Percentiles rank a stretch among this genome's conserved stretches.
Conservation (phyloP, 164 flowering plant species). For the Liquidambar formosana region DNA sequence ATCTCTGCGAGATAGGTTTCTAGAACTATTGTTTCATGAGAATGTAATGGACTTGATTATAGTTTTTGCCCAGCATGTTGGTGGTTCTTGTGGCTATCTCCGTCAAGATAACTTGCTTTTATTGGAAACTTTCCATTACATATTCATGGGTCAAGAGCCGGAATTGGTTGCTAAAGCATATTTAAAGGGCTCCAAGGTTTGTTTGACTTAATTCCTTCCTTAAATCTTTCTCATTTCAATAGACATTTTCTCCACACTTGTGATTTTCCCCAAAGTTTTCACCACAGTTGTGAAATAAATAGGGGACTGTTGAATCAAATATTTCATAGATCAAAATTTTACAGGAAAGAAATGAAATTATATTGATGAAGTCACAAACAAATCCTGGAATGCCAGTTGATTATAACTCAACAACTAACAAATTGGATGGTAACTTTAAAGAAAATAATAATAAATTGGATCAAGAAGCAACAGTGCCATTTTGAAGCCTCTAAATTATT, state of each 20-base stretch:
- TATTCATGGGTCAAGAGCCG: slow-evolving; percentile 78
- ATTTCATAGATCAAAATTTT: background rate
- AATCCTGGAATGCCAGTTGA: background rate
- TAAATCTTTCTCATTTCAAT: background rate
- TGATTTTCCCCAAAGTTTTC: background rate
- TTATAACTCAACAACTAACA: background rate
- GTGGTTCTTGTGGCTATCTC: slow-evolving; percentile 59
- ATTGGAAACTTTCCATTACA: slow-evolving; percentile 71
- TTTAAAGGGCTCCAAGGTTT: slow-evolving; percentile 52
- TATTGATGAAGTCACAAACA: background rate
- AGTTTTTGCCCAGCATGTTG: slow-evolving; percentile 70
- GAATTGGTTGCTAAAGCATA: slow-evolving; percentile 62
- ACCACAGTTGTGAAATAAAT: background rate
- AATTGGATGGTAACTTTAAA: background rate
- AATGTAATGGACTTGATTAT: slow-evolving; percentile 86
- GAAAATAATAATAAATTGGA: background rate
- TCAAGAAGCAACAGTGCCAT: background rate
- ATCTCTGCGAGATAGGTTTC: slow-evolving; percentile 69
- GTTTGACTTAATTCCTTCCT: slow-evolving; percentile 10
- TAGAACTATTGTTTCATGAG: slow-evolving; percentile 76
- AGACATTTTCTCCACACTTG: background rate
- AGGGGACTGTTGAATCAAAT: background rate
- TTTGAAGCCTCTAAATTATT: background rate
- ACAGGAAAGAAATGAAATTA: background rate
- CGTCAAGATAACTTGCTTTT: slow-evolving; percentile 87